phyloP scores from a whole-genome alignment of 1,284 basidiomycete genomes.

The Melampsora occidentalis region DNA sequence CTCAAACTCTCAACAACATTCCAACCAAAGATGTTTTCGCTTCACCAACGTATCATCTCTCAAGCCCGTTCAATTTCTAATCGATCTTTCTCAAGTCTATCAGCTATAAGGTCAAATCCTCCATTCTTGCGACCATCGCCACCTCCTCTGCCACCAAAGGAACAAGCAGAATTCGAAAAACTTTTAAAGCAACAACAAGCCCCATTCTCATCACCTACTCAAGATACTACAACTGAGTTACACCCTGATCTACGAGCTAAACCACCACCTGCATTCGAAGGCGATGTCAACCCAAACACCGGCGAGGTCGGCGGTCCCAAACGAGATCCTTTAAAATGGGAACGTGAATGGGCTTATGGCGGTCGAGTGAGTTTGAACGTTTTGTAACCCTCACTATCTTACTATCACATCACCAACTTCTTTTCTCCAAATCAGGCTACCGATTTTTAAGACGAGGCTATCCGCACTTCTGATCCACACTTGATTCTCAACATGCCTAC shows the following conservation, averaged over 20 bases:
- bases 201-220: constrained; percentile 38
- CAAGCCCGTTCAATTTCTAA: background rate
- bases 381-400: background rate
- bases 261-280: constrained; percentile 58
- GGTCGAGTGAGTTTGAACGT: constrained; percentile 46
- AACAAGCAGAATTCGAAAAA: constrained; percentile 56
- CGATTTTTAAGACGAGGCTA: constrained; percentile 3
- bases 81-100: background rate
- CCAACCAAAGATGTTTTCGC: background rate
- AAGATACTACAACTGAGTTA: constrained; percentile 44
- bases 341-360: constrained; percentile 53
- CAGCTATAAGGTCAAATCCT: background rate
- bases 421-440: constrained; percentile 6
- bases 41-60: background rate
- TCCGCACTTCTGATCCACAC: no score
- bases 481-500: no score
- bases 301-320: constrained; percentile 62
- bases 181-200: constrained; percentile 51
- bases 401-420: no score
- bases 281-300: constrained; percentile 60
- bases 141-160: constrained; percentile 52
- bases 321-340: constrained; percentile 58
- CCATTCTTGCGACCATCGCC: constrained; percentile 49
- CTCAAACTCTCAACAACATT: background rate
- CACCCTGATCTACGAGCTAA: constrained; percentile 54